Evolutionary conservation across 2,329 filamentous ascomycete genomes (phyloP).

Genomic region (Microdochium paspali): DNA sequence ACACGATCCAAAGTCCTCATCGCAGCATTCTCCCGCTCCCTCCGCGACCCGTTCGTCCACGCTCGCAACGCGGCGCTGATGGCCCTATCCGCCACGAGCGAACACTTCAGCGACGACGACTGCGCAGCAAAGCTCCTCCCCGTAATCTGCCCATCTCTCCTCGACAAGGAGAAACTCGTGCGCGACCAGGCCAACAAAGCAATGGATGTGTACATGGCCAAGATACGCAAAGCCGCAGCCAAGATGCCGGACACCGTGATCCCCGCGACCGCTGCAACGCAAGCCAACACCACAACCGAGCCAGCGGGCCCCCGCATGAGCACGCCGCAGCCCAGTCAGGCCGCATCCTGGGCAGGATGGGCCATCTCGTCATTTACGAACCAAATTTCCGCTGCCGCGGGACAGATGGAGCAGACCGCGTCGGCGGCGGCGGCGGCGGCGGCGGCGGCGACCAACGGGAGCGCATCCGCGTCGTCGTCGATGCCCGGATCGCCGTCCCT

Average conservation of each 20-base stretch:
- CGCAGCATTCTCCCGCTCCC: slow-evolving; percentile 80
- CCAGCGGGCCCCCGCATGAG: slow-evolving; percentile 60
- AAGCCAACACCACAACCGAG: slow-evolving; percentile 33
- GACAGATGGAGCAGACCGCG: slow-evolving; percentile 59
- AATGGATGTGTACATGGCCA: slow-evolving; percentile 74
- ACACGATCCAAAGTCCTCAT: slow-evolving; percentile 84
- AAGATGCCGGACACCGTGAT: slow-evolving; percentile 73
- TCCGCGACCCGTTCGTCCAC: slow-evolving; percentile 91
- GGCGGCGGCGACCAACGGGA: slow-evolving; percentile 26
- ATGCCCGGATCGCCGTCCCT: slow-evolving; percentile 26
- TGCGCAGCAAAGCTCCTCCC: slow-evolving; percentile 78
- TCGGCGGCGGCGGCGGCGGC: slow-evolving; percentile 31
- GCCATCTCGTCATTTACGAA: slow-evolving; percentile 98
- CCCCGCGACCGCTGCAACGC: slow-evolving; percentile 48
- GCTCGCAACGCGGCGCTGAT: slow-evolving; percentile 83
- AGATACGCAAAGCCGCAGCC: slow-evolving; percentile 66
- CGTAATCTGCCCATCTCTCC: slow-evolving; percentile 69
- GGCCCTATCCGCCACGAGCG: slow-evolving; percentile 74
- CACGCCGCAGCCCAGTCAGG: slow-evolving; percentile 55
- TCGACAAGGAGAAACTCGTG: slow-evolving; percentile 93
- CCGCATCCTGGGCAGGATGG: slow-evolving; percentile 83
- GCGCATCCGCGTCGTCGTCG: slow-evolving; percentile 30
- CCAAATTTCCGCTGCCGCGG: slow-evolving; percentile 74
- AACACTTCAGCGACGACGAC: slow-evolving; percentile 84
- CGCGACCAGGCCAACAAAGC: slow-evolving; percentile 88